Evolutionary conservation across 228 moss, liverwort and hornwort genomes (phyloP).

Genomic region (Sphagnum magellanicum): DNA sequence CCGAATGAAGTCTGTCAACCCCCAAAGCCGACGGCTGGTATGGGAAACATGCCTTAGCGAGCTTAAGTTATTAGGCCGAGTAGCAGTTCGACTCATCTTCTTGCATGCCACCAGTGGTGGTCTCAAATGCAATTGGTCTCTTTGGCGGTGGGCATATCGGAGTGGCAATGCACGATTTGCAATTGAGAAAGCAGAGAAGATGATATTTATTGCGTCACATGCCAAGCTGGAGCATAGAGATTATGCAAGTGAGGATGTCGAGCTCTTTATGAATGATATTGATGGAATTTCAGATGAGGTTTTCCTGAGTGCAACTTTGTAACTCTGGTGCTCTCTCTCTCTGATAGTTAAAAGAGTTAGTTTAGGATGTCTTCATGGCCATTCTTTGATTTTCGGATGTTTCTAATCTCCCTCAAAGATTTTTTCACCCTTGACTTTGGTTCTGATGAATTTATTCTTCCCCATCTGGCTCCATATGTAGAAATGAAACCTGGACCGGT

Average conservation of each 20-base stretch:
- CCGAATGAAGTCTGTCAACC: slow-evolving; percentile 88
- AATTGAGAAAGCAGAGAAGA: slow-evolving; percentile 89
- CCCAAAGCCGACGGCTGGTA: slow-evolving; percentile 81
- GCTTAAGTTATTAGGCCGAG: slow-evolving; percentile 80
- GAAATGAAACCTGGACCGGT: no score
- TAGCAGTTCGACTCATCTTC: slow-evolving; percentile 85
- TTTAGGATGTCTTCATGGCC: no score
- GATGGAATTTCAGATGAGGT: slow-evolving; percentile 36
- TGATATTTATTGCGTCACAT: slow-evolving; percentile 95
- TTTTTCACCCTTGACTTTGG: no score
- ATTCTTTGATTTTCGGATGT: no score
- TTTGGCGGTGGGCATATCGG: slow-evolving; percentile 94
- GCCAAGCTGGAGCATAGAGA: slow-evolving; percentile 93
- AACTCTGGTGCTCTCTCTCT: slow-evolving; percentile 23
- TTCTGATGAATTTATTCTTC: no score
- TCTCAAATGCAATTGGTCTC: slow-evolving; percentile 86
- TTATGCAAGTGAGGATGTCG: slow-evolving; percentile 71
- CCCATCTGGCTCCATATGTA: no score
- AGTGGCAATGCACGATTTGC: slow-evolving; percentile 87
- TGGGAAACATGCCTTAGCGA: slow-evolving; percentile 96
- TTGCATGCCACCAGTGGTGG: slow-evolving; percentile 83
- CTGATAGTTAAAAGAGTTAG: no score
- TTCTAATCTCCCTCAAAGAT: no score
- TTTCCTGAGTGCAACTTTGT: slow-evolving; percentile 47
- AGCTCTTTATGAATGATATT: slow-evolving; percentile 81